Evolutionary conservation across 768 basidiomycete species (phyloP).

Genomic region (Termitomyces sp.): DNA sequence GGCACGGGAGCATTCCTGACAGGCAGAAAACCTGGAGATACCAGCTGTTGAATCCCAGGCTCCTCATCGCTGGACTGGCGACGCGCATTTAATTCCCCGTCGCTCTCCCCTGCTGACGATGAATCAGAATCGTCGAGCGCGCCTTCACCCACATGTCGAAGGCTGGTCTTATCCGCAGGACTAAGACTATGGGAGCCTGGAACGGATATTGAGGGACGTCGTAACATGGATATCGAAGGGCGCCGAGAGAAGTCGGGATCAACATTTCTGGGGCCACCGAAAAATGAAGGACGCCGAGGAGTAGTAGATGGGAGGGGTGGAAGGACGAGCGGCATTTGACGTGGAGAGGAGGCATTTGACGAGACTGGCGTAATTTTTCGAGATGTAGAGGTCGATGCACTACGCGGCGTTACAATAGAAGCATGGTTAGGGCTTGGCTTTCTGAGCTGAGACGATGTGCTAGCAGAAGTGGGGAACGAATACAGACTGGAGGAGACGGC

Average conservation of each 20-base stretch:
- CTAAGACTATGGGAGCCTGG: conserved; percentile 32
- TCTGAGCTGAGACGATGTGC: conserved; percentile 13
- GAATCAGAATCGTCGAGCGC: conserved; percentile 79
- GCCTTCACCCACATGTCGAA: conserved; percentile 71
- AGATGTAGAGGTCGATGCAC: conserved; percentile 35
- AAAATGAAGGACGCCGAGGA: conserved; percentile 35
- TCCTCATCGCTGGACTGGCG: conserved; percentile 35
- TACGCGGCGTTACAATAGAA: conserved; percentile 18
- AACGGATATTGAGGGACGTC: conserved; percentile 41
- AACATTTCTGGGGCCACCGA: conserved; percentile 33
- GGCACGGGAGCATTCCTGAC: conserved; percentile 40
- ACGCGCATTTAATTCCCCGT: conserved; percentile 23
- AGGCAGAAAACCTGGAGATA: conserved; percentile 31
- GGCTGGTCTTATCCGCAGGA: conserved; percentile 38
- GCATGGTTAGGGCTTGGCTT: conserved; percentile 24
- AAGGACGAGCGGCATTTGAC: conserved; percentile 35
- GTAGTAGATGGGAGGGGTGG: conserved; percentile 51
- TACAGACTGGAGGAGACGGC: conserved; percentile 28
- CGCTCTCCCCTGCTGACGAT: conserved; percentile 36
- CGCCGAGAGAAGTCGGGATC: conserved; percentile 31
- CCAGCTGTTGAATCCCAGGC: conserved; percentile 18
- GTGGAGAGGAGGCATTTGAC: conserved; percentile 57
- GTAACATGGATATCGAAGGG: conserved; percentile 31
- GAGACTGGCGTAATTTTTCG: conserved; percentile 55
- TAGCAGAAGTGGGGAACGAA: conserved; percentile 19